These are phyloP conservation scores for Umbilicaria muhlenbergii DNA, from an alignment of 495 filamentous ascomycete genomes.

Conservation along the genomic window DNA sequence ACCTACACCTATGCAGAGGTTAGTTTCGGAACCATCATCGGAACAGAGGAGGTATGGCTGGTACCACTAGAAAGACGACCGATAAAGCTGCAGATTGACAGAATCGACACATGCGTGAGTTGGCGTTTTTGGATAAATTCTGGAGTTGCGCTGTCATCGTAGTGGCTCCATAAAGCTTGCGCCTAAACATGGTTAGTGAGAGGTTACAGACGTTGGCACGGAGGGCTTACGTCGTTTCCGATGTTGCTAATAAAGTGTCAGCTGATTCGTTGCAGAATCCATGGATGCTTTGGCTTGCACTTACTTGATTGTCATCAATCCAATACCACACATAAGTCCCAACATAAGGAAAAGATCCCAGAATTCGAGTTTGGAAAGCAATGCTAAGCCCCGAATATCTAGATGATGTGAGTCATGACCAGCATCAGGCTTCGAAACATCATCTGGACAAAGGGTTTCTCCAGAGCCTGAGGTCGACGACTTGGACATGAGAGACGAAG, in stretches of 20 bases:
- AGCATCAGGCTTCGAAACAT: conserved; percentile 4
- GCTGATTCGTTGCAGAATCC: conserved; percentile 5
- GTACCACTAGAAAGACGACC: conserved; percentile 65
- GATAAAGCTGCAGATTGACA: conserved; percentile 71
- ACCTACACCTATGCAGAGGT: conserved; percentile 47
- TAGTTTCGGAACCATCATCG: not conserved
- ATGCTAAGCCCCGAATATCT: conserved; percentile 78
- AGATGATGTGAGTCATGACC: conserved; percentile 42
- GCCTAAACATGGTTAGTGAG: conserved; percentile 22
- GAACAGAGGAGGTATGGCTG: conserved; percentile 4
- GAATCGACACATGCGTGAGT: conserved; percentile 82
- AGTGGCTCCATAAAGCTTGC: conserved; percentile 64
- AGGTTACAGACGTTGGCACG: not conserved
- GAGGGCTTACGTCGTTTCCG: conserved; percentile 56
- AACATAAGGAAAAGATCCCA: conserved; percentile 80
- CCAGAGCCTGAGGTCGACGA: conserved; percentile 26
- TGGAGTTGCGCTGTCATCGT: conserved; percentile 54
- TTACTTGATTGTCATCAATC: conserved; percentile 98
- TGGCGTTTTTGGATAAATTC: conserved; percentile 71
- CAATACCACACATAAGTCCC: conserved; percentile 79
- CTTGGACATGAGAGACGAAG: conserved; percentile 68
- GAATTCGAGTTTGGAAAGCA: conserved; percentile 67
- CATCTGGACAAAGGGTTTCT: conserved; percentile 17
- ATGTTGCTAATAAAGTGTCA: conserved; percentile 59
- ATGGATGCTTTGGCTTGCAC: conserved; percentile 16